Percentiles rank a stretch among this genome's conserved stretches.
phyloP scores from a whole-genome alignment of 2,329 filamentous ascomycete genomes.

The Arthrinium puccinioides region DNA sequence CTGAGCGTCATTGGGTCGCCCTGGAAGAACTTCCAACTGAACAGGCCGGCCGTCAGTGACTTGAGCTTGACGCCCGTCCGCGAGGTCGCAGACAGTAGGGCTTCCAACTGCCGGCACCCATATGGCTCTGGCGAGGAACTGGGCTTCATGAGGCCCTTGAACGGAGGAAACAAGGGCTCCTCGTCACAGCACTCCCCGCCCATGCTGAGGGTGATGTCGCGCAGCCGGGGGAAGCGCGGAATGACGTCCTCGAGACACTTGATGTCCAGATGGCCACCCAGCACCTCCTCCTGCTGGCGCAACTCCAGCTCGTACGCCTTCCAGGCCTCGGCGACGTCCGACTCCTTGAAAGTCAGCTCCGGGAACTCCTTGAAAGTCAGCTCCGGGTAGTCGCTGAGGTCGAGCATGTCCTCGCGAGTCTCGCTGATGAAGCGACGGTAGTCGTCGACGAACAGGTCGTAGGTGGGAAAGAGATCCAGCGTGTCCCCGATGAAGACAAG shows the following conservation, averaged over 20 bases:
- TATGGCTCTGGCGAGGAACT: slow-evolving; percentile 7
- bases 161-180: background rate
- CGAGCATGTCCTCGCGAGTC: background rate
- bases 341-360: too few relatives aligned
- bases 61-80: slow-evolving; percentile 9
- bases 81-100: slow-evolving; percentile 14
- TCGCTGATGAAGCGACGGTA: slow-evolving; percentile 8
- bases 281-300: too few relatives aligned
- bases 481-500: slow-evolving; percentile 15
- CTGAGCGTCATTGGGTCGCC: slow-evolving; percentile 8
- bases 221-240: slow-evolving; percentile 14
- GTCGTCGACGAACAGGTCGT: slow-evolving; percentile 8
- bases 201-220: slow-evolving; percentile 13
- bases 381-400: background rate
- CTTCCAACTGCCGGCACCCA: slow-evolving; percentile 14
- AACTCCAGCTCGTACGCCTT: too few relatives aligned
- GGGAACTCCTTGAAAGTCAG: background rate
- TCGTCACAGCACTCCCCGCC: slow-evolving; percentile 8
- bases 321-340: too few relatives aligned
- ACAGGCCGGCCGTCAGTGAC: slow-evolving; percentile 10
- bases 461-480: slow-evolving; percentile 5
- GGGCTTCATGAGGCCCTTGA: slow-evolving; percentile 1
- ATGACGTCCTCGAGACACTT: slow-evolving; percentile 14
- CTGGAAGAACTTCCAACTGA: slow-evolving; percentile 19
- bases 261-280: too few relatives aligned